Evolutionary conservation across 2,329 filamentous ascomycete genomes (phyloP).

Genomic region (Talaromyces sp.): DNA sequence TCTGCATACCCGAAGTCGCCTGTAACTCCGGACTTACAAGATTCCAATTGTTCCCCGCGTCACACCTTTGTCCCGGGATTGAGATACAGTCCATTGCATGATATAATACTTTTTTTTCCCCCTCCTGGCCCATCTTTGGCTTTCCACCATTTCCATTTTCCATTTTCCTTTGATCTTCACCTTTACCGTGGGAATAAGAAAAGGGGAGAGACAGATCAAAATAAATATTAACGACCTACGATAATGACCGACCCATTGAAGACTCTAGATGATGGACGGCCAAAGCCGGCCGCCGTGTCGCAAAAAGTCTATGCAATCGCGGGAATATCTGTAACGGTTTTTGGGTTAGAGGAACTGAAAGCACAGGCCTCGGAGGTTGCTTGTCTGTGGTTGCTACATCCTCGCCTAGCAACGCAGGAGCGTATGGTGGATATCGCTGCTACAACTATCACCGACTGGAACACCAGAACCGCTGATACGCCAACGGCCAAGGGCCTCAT

Average conservation of each 20-base stretch:
- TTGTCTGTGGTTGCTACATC: slow-evolving; percentile 90
- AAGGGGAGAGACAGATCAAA: too few relatives aligned
- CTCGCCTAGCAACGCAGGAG: slow-evolving; percentile 69
- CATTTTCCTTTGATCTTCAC: too few relatives aligned
- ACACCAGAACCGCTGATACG: slow-evolving; percentile 45
- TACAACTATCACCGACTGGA: slow-evolving; percentile 70
- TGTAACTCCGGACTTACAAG: neutral
- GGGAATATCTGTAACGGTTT: slow-evolving; percentile 77
- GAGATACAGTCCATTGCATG: neutral
- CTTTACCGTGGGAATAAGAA: too few relatives aligned
- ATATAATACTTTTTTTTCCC: too few relatives aligned
- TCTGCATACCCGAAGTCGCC: slow-evolving; percentile 5
- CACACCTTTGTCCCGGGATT: neutral
- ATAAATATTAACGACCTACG: too few relatives aligned
- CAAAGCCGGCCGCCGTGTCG: slow-evolving; percentile 56
- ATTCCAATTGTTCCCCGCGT: slow-evolving; percentile 8
- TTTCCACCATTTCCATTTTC: neutral
- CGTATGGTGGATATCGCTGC: slow-evolving; percentile 76
- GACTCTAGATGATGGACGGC: slow-evolving; percentile 32
- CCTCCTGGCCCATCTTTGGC: too few relatives aligned
- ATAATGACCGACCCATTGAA: slow-evolving; percentile 42
- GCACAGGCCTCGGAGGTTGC: slow-evolving; percentile 60
- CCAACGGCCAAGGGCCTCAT: slow-evolving; percentile 64
- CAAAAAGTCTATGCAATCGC: slow-evolving; percentile 70
- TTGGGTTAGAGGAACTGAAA: slow-evolving; percentile 76